Evolutionary conservation across 2,329 filamentous ascomycete genomes (phyloP), one percentile per base, ranked within the genome.

Genomic region (Fragosphaeria purpurea): DNA sequence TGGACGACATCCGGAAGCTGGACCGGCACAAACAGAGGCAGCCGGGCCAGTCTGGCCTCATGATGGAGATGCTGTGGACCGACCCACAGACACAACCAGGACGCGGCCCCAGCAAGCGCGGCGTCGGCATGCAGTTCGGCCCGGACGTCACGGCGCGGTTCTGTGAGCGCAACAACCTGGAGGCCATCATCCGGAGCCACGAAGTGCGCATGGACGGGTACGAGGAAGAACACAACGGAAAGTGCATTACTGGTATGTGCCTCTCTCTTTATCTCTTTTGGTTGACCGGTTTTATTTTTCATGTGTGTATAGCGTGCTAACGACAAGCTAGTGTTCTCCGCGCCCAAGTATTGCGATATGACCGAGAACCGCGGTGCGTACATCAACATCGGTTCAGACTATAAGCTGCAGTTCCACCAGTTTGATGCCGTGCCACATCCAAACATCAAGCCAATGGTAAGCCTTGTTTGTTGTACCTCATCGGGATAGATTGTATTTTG

Each of bases 41-140:
- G 63, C 50, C 93, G 3, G 93, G 93, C 35, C 93, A 98, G 67
- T 73, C 86, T 46, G 93, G 93, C 11, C 72, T 98, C 60, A 98
- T 98, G 93, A 98, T 98, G 93, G 93, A 98, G 70, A 98, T 98
- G 93, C 79, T 98, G 44, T 98, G 93, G 93, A 97, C 93, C 1
- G 93, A 98, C 64, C 93, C 93, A 3, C 93, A 98, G 66, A 77
- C 86, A 0, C 76, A 82, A 59, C 83, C 86, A 33, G 93, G 93
- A 48, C 83, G 93, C 59, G 88, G 90, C 7, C 93, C 93, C 43
- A 95, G 89, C 74, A 98, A 98, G 76, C 82, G 93, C 64, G 93
- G 93, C 58, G 91, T 98, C 22, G 93, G 93, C 48, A 79, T 97
- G 70, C 90, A 97, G 65, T 98, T 98, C 61, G 93, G 93, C 1